phyloP scores from a whole-genome alignment of 106 monocot genomes.

The Apostasia shenzhenica region DNA sequence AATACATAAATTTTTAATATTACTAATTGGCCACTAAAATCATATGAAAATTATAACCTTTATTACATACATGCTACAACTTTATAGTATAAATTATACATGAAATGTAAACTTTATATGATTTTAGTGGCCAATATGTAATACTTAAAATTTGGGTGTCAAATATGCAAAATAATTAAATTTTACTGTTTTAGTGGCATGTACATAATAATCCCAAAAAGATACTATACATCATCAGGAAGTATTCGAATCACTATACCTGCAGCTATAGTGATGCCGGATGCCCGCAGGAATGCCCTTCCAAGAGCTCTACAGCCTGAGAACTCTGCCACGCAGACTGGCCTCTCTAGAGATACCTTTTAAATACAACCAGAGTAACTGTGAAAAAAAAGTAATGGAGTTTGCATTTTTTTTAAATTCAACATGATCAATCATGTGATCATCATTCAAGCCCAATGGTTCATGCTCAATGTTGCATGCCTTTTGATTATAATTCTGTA shows the following conservation, averaged over 20 bases:
- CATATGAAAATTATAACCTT: too few relatives aligned
- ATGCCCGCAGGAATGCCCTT: conserved; percentile 59
- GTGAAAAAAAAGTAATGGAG: not conserved
- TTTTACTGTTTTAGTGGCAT: too few relatives aligned
- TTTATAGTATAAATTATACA: too few relatives aligned
- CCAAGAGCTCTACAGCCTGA: conserved; percentile 62
- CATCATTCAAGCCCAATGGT: too few relatives aligned
- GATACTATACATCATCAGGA: not conserved
- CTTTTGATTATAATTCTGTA: not conserved
- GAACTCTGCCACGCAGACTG: conserved; percentile 87
- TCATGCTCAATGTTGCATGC: not conserved
- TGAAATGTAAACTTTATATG: too few relatives aligned
- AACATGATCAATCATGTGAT: not conserved
- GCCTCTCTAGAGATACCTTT: conserved; percentile 57
- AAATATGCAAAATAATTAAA: too few relatives aligned
- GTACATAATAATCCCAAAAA: not conserved
- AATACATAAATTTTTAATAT: too few relatives aligned
- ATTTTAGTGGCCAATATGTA: too few relatives aligned
- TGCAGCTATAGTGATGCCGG: conserved; percentile 58
- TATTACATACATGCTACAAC: too few relatives aligned
- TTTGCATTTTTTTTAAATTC: not conserved
- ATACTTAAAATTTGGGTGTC: too few relatives aligned
- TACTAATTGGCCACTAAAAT: too few relatives aligned
- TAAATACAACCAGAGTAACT: not conserved
- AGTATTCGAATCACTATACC: conserved; percentile 56